Base-by-base conservation (phyloP, 768 basidiomycete genomes). In the Saitozyma sp. region DNA sequence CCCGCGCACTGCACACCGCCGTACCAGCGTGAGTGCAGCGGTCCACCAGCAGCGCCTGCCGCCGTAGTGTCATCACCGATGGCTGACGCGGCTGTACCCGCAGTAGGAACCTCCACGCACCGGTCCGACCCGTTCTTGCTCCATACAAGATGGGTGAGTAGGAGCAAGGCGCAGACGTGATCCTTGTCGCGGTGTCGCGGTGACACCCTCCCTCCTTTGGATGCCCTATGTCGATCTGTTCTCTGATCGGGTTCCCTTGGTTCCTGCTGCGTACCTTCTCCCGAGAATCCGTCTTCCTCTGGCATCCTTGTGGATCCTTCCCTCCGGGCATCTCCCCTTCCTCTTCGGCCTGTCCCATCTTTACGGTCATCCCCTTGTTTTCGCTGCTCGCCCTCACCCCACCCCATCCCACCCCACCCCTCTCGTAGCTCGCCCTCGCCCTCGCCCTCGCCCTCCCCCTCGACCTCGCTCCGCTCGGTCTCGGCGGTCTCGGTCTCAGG, bases 111-210 rank as follows among this genome's bases (percentile, higher is more conserved):
- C 29, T 29, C 29, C 29, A 5, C 29, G 29, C 29, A 29, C 29
- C 29, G 29, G 29, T 29, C 29, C 46, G 46, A 48, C 46, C 46
- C 14, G 46, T 48, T 14, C 14, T 48, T 48, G 14, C 14, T 48
- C 19, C 54, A 39, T 58, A 62, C 59, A 64, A 58, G 55, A 67
- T 67, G 62, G 59, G 62, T 67, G 37, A 66, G 61, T 58, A 38
- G 29, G 29, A 2, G 29, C 5, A 5, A 29, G 29, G 29, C 29
- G 5, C 5, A 29, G 5, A 2, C 29, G 29, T 29, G 29, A 29
- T 29, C 29, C 29, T 2, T 29, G 29, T 29, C 29, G 29, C 29
- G 2, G 29, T 29, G 29, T 29, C 29, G 29, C 29, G 29, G 29
- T 29, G 29, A 29, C 45, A 45, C 53, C 8, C 37, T 50, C 56